phyloP scores from a whole-genome alignment of 2,329 filamentous ascomycete species.

The Scytalidium lignicola region DNA sequence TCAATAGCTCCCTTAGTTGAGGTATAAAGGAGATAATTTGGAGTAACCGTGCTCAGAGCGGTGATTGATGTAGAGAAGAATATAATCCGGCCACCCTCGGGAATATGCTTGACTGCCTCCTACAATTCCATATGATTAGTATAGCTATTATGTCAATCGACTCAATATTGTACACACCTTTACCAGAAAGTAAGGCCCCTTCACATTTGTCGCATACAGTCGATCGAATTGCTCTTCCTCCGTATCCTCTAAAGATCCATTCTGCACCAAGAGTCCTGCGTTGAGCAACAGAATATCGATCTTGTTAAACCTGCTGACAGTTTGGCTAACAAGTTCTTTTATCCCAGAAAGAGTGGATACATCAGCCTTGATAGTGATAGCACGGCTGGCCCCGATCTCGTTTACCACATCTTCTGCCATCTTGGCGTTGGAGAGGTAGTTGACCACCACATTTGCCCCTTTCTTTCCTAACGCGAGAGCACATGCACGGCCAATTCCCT shows the following conservation, averaged over 20 bases:
- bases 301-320: slow-evolving; percentile 42
- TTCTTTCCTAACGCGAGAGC: background rate
- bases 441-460: background rate
- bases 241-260: slow-evolving; percentile 38
- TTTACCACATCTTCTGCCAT: slow-evolving; percentile 21
- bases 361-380: slow-evolving; percentile 47
- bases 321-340: slow-evolving; percentile 40
- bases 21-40: slow-evolving; percentile 37
- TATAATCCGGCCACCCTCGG: slow-evolving; percentile 38
- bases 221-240: slow-evolving; percentile 45
- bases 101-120: slow-evolving; percentile 42
- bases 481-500: slow-evolving; percentile 58
- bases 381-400: slow-evolving; percentile 15
- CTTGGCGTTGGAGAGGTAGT: background rate
- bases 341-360: slow-evolving; percentile 38
- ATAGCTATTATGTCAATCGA: background rate
- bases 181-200: slow-evolving; percentile 46
- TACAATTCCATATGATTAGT: slow-evolving; percentile 8
- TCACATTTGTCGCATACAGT: slow-evolving; percentile 45
- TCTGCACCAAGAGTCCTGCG: slow-evolving; percentile 44
- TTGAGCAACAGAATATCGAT: slow-evolving; percentile 53
- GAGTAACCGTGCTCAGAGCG: slow-evolving; percentile 26
- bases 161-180: slow-evolving; percentile 29
- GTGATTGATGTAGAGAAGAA: slow-evolving; percentile 40
- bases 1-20: slow-evolving; percentile 45